Conservation (phyloP, 2,329 filamentous ascomycete species). For the Tolypocladium tundrense region DNA sequence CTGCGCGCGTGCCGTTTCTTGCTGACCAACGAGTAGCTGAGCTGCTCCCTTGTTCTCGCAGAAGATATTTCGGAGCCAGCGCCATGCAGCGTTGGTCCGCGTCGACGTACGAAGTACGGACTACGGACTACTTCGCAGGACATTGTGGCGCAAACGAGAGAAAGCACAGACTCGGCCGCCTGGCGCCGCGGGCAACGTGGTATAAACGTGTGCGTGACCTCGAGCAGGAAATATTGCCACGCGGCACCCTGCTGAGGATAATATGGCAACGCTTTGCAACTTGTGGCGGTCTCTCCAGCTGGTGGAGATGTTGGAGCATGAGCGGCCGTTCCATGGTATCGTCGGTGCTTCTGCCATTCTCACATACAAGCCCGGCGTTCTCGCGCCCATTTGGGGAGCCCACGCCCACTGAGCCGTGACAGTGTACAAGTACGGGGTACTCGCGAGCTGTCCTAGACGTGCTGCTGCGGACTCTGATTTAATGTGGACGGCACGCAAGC, state of each 20-base stretch:
- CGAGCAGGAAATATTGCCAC: background rate
- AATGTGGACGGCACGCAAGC: slow-evolving; percentile 1
- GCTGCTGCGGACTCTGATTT: background rate
- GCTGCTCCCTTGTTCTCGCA: background rate
- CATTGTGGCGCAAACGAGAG: background rate
- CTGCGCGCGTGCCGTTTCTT: background rate
- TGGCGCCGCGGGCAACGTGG: background rate
- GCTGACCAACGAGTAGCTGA: background rate
- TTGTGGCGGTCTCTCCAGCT: background rate
- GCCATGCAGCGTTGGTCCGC: background rate
- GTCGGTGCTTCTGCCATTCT: background rate
- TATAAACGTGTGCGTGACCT: slow-evolving; percentile 1
- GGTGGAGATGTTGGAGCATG: background rate
- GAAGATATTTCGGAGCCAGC: background rate
- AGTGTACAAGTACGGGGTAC: background rate
- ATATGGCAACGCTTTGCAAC: background rate
- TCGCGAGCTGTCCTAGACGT: background rate
- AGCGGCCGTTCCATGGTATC: background rate
- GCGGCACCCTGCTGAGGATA: background rate
- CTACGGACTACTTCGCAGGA: background rate
- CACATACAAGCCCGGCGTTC: background rate
- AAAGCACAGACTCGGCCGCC: background rate
- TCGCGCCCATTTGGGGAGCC: background rate
- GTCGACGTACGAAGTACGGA: background rate
- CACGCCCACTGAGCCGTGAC: background rate